Base-by-base conservation (phyloP, 2,329 filamentous ascomycete species). In the Tolypocladium endophyticum region DNA sequence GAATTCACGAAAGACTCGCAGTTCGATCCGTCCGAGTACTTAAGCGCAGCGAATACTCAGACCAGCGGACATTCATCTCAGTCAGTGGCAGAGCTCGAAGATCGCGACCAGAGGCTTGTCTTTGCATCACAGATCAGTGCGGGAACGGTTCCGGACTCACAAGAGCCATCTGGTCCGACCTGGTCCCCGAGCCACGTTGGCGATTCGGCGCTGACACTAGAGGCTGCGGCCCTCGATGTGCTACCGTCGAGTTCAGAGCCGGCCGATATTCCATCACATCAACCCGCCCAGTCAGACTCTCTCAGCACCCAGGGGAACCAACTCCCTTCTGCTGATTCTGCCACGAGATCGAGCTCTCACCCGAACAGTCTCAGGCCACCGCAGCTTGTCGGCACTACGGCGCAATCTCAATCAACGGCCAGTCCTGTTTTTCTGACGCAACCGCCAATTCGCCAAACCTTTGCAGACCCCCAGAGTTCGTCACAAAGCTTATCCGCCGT, bases 91-190 rank as follows among this genome's bases (percentile, higher is more conserved):
- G 70, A 73, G 53, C 71, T 72, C 28, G 74, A 76, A 55, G 68
- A 70, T 43, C 65, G 71, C 55, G 74, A 74, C 61, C 66, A 67
- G 28, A 68, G 69, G 50, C 59, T 72, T 52, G 59, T 65, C 14
- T 57, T 77, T 59, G 62, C 69, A 23, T 66, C 69, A 5, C 64
- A 69, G 33, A 60, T 71, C 43, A 76, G 72, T 59, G 69, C 72
- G 58, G 63, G 64, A 33, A 78, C 74, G 4, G 74, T 80, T 30
- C 76, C 76, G 0, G 77, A 79, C 61, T 80, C 78, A 0, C 76
- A 79, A 61, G 76, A 75, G 39, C 63, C 61, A 12, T 70, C 70
- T n/a, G 65, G 63, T 14, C 65, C 65, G 57, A 62, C 64, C 16
- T 66, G 63, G 60, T 62, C 66, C 5, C 63, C 65, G 54, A 35